These are phyloP conservation scores for Amaranthus cruentus DNA, from an alignment of 148 eudicot species.

Conservation along the genomic window DNA sequence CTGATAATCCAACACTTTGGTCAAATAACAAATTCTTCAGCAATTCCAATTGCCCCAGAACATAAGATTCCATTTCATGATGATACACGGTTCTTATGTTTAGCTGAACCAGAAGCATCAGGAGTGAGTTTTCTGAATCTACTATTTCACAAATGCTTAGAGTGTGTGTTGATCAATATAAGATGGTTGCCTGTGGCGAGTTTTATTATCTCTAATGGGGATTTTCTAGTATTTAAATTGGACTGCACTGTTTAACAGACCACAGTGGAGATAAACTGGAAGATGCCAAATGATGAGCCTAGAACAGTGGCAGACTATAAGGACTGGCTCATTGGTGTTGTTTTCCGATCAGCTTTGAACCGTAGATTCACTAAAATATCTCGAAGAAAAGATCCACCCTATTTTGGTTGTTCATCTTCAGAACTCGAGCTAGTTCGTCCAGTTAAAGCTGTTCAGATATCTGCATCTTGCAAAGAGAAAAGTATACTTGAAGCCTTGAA, in stretches of 20 bases:
- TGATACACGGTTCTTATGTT: constrained; percentile 60
- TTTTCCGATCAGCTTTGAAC: constrained; percentile 73
- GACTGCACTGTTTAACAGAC: constrained; percentile 45
- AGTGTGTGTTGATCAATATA: neutral
- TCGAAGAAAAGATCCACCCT: constrained; percentile 73
- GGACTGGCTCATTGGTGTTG: constrained; percentile 66
- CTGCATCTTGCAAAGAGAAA: constrained; percentile 68
- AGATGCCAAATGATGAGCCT: constrained; percentile 61
- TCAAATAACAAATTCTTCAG: constrained; percentile 37
- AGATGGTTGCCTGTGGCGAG: neutral
- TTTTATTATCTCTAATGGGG: neutral
- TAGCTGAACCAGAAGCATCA: constrained; percentile 82
- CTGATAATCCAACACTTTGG: constrained; percentile 68
- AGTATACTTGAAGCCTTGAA: constrained; percentile 57
- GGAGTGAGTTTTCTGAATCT: constrained; percentile 51
- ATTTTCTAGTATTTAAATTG: constrained; percentile 3
- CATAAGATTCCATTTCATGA: constrained; percentile 51
- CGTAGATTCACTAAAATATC: constrained; percentile 77
- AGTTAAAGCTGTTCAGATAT: constrained; percentile 60
- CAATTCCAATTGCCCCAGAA: constrained; percentile 39
- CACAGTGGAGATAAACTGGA: constrained; percentile 77
- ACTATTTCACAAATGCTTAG: neutral
- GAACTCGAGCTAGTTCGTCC: constrained; percentile 61
- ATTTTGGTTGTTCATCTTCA: constrained; percentile 63
- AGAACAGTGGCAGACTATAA: constrained; percentile 63